Base-by-base conservation (phyloP, 1,284 basidiomycete genomes). In the Ustilago shanxiensis region DNA sequence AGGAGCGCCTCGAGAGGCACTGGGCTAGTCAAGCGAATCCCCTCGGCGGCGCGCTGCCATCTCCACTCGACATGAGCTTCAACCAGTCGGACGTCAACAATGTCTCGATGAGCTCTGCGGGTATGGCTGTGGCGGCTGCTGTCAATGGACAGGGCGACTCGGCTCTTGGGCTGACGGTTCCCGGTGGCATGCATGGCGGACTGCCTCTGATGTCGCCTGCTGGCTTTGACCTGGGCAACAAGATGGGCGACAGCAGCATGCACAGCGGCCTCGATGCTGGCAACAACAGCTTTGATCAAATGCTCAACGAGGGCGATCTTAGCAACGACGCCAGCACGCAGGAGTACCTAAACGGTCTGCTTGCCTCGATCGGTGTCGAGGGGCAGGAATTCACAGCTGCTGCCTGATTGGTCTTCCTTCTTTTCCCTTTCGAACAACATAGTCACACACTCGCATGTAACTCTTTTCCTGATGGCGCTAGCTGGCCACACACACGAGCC, bases 1-100 rank as follows among this genome's bases (percentile, higher is more conserved):
- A 80, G 52, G 80, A 83, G 60, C 75, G 81, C 0, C 75, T 83
- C 14, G 77, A 73, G 55, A 65, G 80, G 41, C 77, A 77, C 39
- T 83, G 82, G 82, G 80, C 82, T 8, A 66, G 56, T 45, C 62
- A 72, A 52, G 54, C 44, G n/a, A 69, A 73, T 44, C 63, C 67
- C 10, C 35, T 68, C 3, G 60, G 41, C 1, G 64, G 71, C 8
- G 59, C 66, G 7, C 54, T 79, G 35, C 67, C 58, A n/a, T 79
- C 77, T 45, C 77, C 77, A 14, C 66, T 79, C 20, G 77, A 79
- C 57, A 69, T 72, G 64, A 66, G 54, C 56, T 79, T 79, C 66
- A 66, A 62, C 39, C 60, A 64, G 26, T 61, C 60, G 13, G 60
- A 72, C 20, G 65, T 60, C 24, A 67, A 52, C 35, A 67, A 51